These are phyloP conservation scores for Rosa multiflora DNA, from an alignment of 306 rosid genomes.

Conservation along the genomic window DNA sequence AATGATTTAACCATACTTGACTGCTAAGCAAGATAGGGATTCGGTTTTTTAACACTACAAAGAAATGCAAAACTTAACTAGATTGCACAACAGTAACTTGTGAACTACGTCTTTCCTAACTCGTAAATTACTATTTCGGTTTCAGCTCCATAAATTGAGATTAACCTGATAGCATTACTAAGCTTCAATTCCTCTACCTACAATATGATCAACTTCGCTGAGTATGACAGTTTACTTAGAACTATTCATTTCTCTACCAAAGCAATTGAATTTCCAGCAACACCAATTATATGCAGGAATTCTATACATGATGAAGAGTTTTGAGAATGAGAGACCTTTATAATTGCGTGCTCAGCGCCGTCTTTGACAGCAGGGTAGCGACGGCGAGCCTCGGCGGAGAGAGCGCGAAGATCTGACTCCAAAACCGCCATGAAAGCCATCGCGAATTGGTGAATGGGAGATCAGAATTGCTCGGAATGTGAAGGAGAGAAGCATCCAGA, in stretches of 20 bases:
- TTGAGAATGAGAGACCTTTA: constrained; percentile 55
- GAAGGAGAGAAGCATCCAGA: constrained; percentile 13
- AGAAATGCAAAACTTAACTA: not conserved
- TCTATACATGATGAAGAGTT: not conserved
- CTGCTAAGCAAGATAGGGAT: not conserved
- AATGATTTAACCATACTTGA: not conserved
- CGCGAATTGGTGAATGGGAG: constrained; percentile 22
- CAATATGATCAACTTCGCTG: not conserved
- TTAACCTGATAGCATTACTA: not conserved
- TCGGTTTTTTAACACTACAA: not conserved
- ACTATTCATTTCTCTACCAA: not conserved
- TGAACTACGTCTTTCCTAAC: not conserved
- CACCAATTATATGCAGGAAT: too few species aligned
- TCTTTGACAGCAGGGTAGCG: constrained; percentile 92
- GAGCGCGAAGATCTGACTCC: constrained; percentile 99
- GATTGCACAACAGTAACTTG: not conserved
- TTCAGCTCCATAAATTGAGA: not conserved
- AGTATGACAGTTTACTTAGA: not conserved
- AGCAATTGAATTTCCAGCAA: not conserved
- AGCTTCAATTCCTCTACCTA: not conserved
- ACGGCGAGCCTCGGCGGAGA: constrained; percentile 98
- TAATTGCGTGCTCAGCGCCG: constrained; percentile 93
- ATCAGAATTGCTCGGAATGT: constrained; percentile 9
- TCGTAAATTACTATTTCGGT: not conserved
- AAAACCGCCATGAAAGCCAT: constrained; percentile 99